phyloP scores from a whole-genome alignment of 495 filamentous ascomycete genomes.

The Physcia stellaris region DNA sequence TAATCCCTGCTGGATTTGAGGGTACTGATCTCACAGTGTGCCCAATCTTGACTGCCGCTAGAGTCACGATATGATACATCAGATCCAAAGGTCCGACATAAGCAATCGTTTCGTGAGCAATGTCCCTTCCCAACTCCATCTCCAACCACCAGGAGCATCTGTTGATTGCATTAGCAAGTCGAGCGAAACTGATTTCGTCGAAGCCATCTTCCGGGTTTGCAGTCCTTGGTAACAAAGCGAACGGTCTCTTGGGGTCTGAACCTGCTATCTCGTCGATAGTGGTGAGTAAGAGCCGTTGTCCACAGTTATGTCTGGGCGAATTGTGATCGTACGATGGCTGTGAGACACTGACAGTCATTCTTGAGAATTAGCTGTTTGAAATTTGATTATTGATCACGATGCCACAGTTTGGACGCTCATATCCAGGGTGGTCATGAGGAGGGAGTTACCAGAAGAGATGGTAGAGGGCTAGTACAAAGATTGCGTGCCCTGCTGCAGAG shows the following conservation, averaged over 20 bases:
- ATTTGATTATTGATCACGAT: no score
- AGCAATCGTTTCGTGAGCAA: constrained; percentile 18
- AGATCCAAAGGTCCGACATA: constrained; percentile 27
- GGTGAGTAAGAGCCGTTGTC: neutral
- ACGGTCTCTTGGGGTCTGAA: constrained; percentile 25
- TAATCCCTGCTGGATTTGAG: neutral
- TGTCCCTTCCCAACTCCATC: constrained; percentile 17
- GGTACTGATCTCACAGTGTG: constrained; percentile 14
- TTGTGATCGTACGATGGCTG: no score
- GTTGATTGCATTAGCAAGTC: constrained; percentile 27
- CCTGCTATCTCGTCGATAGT: constrained; percentile 34
- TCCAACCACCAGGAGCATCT: constrained; percentile 25
- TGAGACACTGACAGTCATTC: no score
- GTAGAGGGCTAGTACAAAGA: no score
- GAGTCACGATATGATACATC: constrained; percentile 23
- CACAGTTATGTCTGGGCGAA: neutral
- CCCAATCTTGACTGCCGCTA: constrained; percentile 23
- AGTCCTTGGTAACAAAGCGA: constrained; percentile 28
- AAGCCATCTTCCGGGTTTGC: constrained; percentile 15
- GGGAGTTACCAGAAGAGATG: no score
- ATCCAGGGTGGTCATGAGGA: no score
- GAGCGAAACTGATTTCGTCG: constrained; percentile 14
- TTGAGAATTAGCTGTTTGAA: no score
- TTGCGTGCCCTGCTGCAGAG: no score
- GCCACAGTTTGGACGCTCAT: no score